Conservation (phyloP, 306 rosid species). For the Cucurbita maxima region DNA sequence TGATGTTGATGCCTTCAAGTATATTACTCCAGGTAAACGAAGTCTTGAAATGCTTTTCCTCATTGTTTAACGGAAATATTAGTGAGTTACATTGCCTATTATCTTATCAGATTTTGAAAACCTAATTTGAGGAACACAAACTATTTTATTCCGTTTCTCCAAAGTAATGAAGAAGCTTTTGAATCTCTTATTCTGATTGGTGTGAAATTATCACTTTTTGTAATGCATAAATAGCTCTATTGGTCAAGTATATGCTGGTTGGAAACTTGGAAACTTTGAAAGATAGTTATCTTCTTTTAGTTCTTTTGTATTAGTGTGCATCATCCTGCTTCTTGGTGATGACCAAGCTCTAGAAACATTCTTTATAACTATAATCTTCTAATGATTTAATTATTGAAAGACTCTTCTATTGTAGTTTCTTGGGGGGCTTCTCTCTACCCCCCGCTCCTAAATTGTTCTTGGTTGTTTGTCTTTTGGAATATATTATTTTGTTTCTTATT, state of each 20-base stretch:
- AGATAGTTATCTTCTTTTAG: neutral
- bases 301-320: neutral
- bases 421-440: neutral
- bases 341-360: neutral
- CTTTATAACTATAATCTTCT: neutral
- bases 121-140: neutral
- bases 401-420: neutral
- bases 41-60: conserved; percentile 27
- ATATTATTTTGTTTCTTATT: neutral
- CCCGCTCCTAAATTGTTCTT: neutral
- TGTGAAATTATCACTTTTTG: neutral
- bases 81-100: neutral
- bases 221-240: neutral
- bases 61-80: neutral
- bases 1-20: conserved; percentile 67
- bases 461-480: neutral
- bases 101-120: neutral
- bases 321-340: neutral
- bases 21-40: conserved; percentile 60
- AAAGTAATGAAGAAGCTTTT: neutral
- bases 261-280: neutral
- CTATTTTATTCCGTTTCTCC: neutral
- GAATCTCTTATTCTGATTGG: neutral
- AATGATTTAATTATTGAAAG: neutral
- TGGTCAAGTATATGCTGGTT: neutral